A percentile compares a stretch with the other conserved stretches of the same genome.
Evolutionary conservation across 257 asterid species (phyloP).

Genomic region (Vinca minor): DNA sequence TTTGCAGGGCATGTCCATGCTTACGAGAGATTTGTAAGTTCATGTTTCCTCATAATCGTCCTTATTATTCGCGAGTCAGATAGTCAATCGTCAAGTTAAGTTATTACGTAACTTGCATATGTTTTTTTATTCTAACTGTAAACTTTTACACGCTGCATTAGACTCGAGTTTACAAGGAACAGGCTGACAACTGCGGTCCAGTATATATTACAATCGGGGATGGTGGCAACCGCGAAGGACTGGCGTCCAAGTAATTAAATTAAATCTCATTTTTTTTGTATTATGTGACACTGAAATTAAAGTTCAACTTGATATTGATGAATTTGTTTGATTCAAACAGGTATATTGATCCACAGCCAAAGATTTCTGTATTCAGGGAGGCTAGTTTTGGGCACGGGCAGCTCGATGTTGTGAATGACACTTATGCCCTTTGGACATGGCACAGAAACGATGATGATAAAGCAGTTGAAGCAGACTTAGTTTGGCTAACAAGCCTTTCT

Average conservation of each 20-base stretch:
- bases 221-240: constrained; percentile 90
- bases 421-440: constrained; percentile 77
- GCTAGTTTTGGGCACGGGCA: constrained; percentile 89
- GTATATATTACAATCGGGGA: constrained; percentile 60
- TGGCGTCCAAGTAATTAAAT: constrained; percentile 41
- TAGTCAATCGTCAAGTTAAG: no score
- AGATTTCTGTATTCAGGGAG: constrained; percentile 59
- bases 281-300: not conserved
- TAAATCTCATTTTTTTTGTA: not conserved
- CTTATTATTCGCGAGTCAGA: no score
- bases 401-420: constrained; percentile 41
- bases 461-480: constrained; percentile 36
- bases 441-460: constrained; percentile 52
- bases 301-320: no score
- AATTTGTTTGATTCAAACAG: constrained; percentile 21
- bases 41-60: not conserved
- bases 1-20: constrained; percentile 95
- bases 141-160: not conserved
- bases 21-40: constrained; percentile 80
- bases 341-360: constrained; percentile 43
- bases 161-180: constrained; percentile 53
- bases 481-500: constrained; percentile 42
- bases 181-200: constrained; percentile 54
- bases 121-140: not conserved
- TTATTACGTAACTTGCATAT: no score